Evolutionary conservation across 768 basidiomycete species (phyloP), one percentile per base, ranked within the genome.

Genomic region (Panaeolus cyanescens): DNA sequence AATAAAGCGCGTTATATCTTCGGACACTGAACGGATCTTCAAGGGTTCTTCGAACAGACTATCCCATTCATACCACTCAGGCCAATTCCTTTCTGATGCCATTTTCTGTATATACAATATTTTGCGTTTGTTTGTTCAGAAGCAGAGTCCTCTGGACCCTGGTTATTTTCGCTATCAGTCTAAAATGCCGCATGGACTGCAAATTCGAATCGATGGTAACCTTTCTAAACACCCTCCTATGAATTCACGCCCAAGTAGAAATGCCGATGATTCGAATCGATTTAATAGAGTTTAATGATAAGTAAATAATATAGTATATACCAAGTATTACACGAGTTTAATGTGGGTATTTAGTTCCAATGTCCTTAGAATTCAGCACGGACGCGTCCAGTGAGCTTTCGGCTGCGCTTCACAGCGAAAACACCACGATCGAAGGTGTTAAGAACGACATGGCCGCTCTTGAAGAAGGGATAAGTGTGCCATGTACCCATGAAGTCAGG

Each of bases 401-500:
- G 10, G 45, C 45, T 50, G 15, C 45, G 45, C 25, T 50, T 50
- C 45, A 50, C 45, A 28, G 25, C 45, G 12, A 50, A 50, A 50
- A 50, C 45, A 12, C 45, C 45, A 50, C 45, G 45, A 30, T 50
- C 45, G 45, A 50, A 50, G 45, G 45, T 50, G 12, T 50, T 50
- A 28, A 50, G 45, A 50, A 50, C 45, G 12, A 50, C 30, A 28
- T 50, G 45, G 5, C 45, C 45, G n/a, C 45, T 50, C 45, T 50
- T 30, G 25, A 50, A 50, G 45, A 50, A 50, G 22, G 45, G 45
- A 6, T 50, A 50, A n/a, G 45, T 50, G 25, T 50, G 45, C 45
- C 45, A 50, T 22, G 45, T 50, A 30, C 45, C 45, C 45, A 50
- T 50, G 25, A 50, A 50, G 45, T 50, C 45, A 15, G 45, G 45